These are phyloP conservation scores for Colletotrichum musae DNA, from an alignment of 2,329 filamentous ascomycete genomes.

Conservation along the genomic window DNA sequence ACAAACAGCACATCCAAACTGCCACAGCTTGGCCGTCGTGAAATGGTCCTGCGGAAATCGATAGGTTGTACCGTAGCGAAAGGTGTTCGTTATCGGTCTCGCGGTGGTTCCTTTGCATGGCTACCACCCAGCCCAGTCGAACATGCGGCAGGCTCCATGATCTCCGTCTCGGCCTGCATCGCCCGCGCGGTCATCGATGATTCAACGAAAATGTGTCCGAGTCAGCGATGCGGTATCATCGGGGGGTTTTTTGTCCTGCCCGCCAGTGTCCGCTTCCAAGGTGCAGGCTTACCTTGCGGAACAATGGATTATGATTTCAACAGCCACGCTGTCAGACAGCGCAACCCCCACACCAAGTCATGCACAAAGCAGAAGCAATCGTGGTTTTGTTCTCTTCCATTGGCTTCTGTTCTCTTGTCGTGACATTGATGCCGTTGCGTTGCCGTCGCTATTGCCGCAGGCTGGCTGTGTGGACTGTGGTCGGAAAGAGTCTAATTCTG, in stretches of 20 bases:
- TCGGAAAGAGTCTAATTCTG: not conserved
- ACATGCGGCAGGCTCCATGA: not conserved
- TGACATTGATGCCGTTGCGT: too few relatives aligned
- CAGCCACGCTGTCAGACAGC: too few relatives aligned
- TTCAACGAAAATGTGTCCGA: conserved; percentile 20
- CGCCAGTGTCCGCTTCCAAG: not conserved
- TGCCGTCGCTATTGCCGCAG: conserved; percentile 8
- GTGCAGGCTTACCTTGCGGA: too few relatives aligned
- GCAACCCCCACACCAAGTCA: not conserved
- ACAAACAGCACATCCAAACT: conserved; percentile 2
- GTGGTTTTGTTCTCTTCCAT: not conserved
- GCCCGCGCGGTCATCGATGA: conserved; percentile 14
- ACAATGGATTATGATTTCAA: too few relatives aligned
- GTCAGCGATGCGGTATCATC: conserved; percentile 1
- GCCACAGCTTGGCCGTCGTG: not conserved
- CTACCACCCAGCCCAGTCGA: conserved; percentile 24
- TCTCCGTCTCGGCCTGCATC: conserved; percentile 15
- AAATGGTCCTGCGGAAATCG: not conserved
- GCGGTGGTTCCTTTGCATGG: conserved; percentile 9
- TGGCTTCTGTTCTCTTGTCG: not conserved
- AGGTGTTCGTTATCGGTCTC: conserved; percentile 35
- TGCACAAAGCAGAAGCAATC: not conserved
- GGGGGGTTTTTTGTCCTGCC: not conserved
- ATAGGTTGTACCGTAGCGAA: not conserved
- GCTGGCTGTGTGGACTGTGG: too few relatives aligned